A percentile compares a stretch with the other conserved stretches of the same genome.
Evolutionary conservation across 495 filamentous ascomycete genomes (phyloP).

Genomic region (Penicillium atrosanguineum): DNA sequence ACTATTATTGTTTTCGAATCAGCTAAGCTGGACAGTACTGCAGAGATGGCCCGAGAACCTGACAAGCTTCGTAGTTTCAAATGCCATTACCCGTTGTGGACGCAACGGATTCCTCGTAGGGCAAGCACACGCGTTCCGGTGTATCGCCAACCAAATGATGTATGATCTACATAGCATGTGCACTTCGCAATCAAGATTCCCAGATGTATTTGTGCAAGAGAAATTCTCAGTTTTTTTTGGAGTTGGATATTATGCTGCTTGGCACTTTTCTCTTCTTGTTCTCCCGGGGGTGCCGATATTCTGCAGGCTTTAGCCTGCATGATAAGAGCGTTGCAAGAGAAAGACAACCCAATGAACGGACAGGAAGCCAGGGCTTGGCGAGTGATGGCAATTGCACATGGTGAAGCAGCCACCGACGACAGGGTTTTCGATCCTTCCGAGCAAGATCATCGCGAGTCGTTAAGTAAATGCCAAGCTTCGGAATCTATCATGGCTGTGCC

Average conservation of each 20-base stretch:
- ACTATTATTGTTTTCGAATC: neutral
- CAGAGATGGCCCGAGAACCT: neutral
- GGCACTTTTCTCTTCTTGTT: neutral
- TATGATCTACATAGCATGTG: slow-evolving; percentile 20
- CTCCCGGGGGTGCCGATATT: neutral
- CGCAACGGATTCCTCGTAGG: neutral
- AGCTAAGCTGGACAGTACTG: neutral
- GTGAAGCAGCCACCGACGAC: neutral
- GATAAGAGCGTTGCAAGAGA: slow-evolving; percentile 12
- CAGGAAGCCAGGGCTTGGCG: slow-evolving; percentile 10
- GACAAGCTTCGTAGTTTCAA: slow-evolving; percentile 11
- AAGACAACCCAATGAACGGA: slow-evolving; percentile 8
- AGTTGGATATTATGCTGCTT: neutral
- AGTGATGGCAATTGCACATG: slow-evolving; percentile 2
- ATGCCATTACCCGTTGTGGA: slow-evolving; percentile 8
- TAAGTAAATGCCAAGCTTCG: slow-evolving; percentile 20
- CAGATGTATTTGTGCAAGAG: neutral
- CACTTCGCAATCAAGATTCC: slow-evolving; percentile 6
- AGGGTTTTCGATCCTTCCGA: neutral
- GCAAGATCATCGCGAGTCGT: slow-evolving; percentile 1
- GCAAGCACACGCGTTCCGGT: slow-evolving; percentile 15
- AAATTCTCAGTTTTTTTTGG: neutral
- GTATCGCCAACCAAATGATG: slow-evolving; percentile 13
- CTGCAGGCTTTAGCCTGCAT: slow-evolving; percentile 7
- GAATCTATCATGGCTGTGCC: neutral